Conservation (phyloP, 1,284 basidiomycete genomes). For the Papiliotrema fonsecae region DNA sequence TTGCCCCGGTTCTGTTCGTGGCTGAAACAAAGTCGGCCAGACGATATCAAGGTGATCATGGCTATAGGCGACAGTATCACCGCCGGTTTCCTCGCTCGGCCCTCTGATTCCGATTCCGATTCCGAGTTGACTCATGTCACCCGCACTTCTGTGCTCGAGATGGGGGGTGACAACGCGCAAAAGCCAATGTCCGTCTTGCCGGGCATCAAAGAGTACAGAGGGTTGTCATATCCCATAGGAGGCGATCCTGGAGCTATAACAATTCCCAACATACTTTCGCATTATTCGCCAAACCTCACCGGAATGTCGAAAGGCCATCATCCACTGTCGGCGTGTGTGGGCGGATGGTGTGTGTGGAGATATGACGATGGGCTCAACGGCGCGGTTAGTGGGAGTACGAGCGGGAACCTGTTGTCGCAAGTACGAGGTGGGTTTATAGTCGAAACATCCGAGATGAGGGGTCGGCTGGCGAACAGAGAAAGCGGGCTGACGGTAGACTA, state of each 20-base stretch:
- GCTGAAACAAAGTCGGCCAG: constrained; percentile 33
- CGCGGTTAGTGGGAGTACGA: constrained; percentile 34
- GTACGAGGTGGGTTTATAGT: constrained; percentile 26
- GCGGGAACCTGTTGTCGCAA: constrained; percentile 25
- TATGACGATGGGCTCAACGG: constrained; percentile 28
- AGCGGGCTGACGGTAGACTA: constrained; percentile 27
- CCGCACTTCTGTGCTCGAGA: neutral
- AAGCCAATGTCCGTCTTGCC: constrained; percentile 1
- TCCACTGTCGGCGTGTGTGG: constrained; percentile 19
- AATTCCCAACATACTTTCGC: constrained; percentile 32
- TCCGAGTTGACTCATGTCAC: neutral
- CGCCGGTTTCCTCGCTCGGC: constrained; percentile 41
- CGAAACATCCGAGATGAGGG: neutral
- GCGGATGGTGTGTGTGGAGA: neutral
- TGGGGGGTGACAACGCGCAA: neutral
- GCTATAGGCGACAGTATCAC: constrained; percentile 49
- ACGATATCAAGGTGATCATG: constrained; percentile 45
- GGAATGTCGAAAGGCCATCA: constrained; percentile 30
- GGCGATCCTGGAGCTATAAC: constrained; percentile 41
- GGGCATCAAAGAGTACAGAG: constrained; percentile 41
- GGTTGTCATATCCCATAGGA: constrained; percentile 45
- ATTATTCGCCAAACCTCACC: constrained; percentile 20
- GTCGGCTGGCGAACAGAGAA: neutral
- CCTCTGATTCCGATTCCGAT: neutral
- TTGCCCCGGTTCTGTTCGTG: neutral